These are phyloP conservation scores for Pleomassaria siparia DNA, from an alignment of 2,329 filamentous ascomycete genomes.

Conservation along the genomic window DNA sequence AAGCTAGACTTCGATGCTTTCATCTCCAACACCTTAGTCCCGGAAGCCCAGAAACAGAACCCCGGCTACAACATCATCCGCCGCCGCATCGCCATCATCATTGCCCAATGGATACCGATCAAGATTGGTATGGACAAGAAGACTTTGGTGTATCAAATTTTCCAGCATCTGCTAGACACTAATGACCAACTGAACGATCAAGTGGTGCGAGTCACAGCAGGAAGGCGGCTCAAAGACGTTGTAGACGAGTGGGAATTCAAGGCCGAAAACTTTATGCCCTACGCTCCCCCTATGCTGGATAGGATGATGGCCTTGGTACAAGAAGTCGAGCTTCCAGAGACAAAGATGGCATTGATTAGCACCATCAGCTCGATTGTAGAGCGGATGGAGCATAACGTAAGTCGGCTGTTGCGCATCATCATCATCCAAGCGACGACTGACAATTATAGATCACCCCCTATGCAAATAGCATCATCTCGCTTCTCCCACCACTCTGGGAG, in stretches of 20 bases:
- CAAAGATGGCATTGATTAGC: constrained; percentile 85
- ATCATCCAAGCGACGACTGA: background rate
- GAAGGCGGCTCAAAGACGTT: constrained; percentile 76
- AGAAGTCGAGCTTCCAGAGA: constrained; percentile 80
- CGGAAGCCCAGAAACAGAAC: constrained; percentile 71
- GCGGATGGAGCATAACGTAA: constrained; percentile 73
- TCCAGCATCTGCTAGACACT: constrained; percentile 78
- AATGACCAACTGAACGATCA: constrained; percentile 81
- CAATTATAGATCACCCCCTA: constrained; percentile 57
- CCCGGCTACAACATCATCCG: constrained; percentile 78
- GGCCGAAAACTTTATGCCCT: constrained; percentile 72
- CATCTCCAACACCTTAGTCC: constrained; percentile 71
- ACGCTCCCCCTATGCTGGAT: constrained; percentile 70
- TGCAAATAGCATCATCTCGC: constrained; percentile 78
- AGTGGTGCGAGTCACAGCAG: constrained; percentile 89
- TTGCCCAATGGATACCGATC: constrained; percentile 87
- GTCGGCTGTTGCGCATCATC: constrained; percentile 13
- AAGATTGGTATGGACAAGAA: constrained; percentile 69
- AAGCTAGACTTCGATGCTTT: constrained; percentile 83
- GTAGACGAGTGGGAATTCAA: constrained; percentile 84
- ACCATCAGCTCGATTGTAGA: constrained; percentile 81
- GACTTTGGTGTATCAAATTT: constrained; percentile 82
- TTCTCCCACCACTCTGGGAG: constrained; percentile 82
- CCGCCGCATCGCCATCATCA: constrained; percentile 81
- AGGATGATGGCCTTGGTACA: constrained; percentile 76